A percentile compares a stretch with the other conserved stretches of the same genome.
These are phyloP conservation scores for Pythium utonaiense DNA, from an alignment of 352 stramenopile species.

Conservation along the genomic window DNA sequence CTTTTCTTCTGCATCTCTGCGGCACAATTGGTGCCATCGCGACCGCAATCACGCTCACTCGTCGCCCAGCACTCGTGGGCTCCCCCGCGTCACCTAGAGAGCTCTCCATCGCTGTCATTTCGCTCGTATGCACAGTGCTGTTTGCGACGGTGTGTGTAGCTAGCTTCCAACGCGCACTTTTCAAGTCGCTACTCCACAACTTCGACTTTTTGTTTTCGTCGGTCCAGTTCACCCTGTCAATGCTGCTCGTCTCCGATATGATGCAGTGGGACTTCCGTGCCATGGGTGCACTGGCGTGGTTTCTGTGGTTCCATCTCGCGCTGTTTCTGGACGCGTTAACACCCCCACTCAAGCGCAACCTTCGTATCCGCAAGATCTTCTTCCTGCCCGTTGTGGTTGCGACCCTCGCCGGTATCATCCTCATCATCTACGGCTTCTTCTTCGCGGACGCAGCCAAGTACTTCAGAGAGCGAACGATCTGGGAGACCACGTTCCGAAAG, in stretches of 20 bases:
- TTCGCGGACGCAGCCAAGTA: slow-evolving; percentile 20
- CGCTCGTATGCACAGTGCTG: neutral
- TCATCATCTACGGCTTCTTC: slow-evolving; percentile 32
- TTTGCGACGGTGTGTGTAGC: neutral
- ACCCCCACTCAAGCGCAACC: slow-evolving; percentile 16
- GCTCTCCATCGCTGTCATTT: neutral
- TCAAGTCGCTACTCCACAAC: neutral
- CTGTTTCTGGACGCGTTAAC: slow-evolving; percentile 31
- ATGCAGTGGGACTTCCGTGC: slow-evolving; percentile 27
- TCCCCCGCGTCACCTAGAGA: neutral
- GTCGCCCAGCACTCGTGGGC: neutral
- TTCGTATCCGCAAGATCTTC: slow-evolving; percentile 26
- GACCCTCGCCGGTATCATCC: slow-evolving; percentile 17
- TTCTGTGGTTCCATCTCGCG: slow-evolving; percentile 31
- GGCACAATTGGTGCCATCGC: neutral
- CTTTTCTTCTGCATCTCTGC: neutral
- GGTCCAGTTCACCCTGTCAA: slow-evolving; percentile 13
- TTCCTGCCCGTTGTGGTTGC: slow-evolving; percentile 20
- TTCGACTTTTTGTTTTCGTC: neutral
- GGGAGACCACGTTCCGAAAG: slow-evolving; percentile 20
- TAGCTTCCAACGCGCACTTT: neutral
- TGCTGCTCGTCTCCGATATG: slow-evolving; percentile 26
- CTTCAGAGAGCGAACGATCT: slow-evolving; percentile 29
- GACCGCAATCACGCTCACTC: neutral
- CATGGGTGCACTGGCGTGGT: slow-evolving; percentile 24